Evolutionary conservation across 768 basidiomycete genomes (phyloP).

Genomic region (Tricholoma furcatifolium): DNA sequence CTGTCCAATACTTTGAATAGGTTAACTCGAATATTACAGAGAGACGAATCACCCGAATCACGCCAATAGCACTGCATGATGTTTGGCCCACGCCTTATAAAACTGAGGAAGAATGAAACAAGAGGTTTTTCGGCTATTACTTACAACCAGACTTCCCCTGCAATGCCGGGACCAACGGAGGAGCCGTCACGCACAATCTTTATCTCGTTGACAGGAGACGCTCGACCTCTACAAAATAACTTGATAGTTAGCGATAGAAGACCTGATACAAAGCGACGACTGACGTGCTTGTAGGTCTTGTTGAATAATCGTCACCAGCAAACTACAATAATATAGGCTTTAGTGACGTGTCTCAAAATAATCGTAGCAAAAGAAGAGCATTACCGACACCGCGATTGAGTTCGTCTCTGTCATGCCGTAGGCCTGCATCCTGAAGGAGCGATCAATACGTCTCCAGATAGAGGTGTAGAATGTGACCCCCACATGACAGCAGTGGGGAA

Average conservation of each 20-base stretch:
- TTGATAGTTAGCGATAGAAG: not conserved
- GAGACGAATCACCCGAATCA: constrained; percentile 40
- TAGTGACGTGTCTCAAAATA: not conserved
- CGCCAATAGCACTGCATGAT: constrained; percentile 64
- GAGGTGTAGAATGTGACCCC: constrained; percentile 9
- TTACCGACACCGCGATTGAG: constrained; percentile 50
- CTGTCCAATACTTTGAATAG: constrained; percentile 19
- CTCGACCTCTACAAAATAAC: constrained; percentile 44
- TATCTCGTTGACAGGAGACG: constrained; percentile 57
- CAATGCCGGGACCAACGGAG: constrained; percentile 31
- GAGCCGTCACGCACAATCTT: constrained; percentile 42
- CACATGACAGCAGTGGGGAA: constrained; percentile 49
- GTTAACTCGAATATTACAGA: not conserved
- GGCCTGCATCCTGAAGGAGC: constrained; percentile 41
- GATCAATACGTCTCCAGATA: not conserved
- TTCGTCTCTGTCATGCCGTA: constrained; percentile 66
- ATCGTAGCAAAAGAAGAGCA: constrained; percentile 2
- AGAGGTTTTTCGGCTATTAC: constrained; percentile 14
- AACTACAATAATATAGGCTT: constrained; percentile 22
- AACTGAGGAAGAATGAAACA: not conserved
- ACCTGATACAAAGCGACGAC: constrained; percentile 16
- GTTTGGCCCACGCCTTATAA: constrained; percentile 52
- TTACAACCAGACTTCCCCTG: constrained; percentile 55
- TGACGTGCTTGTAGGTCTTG: constrained; percentile 50
- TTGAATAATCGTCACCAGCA: constrained; percentile 59